phyloP scores from a whole-genome alignment of 108 stramenopile genomes.

The Fragilariopsis cylindrus region DNA sequence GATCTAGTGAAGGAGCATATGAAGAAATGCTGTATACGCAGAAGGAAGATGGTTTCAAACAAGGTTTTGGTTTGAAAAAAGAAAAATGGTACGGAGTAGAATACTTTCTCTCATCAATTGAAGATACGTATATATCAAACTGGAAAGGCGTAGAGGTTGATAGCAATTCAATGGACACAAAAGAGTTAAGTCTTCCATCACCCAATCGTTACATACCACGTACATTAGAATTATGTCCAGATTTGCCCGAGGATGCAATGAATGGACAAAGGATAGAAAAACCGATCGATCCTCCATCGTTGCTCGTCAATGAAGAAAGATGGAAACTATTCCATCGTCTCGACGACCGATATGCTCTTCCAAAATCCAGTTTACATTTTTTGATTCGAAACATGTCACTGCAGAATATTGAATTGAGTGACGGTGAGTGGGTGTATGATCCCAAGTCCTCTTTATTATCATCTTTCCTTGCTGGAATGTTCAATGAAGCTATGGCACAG shows the following conservation, averaged over 20 bases:
- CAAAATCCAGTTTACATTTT: conserved; percentile 63
- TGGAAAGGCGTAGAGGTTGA: conserved; percentile 38
- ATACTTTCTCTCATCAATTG: conserved; percentile 61
- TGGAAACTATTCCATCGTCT: conserved; percentile 84
- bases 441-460: conserved; percentile 44
- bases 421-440: conserved; percentile 58
- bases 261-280: conserved; percentile 72
- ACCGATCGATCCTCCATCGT: conserved; percentile 69
- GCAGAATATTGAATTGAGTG: conserved; percentile 36
- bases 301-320: conserved; percentile 51
- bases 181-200: conserved; percentile 52
- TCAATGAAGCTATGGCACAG: conserved; percentile 72
- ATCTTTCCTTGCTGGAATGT: conserved; percentile 58
- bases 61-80: conserved; percentile 41
- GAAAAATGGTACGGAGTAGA: conserved; percentile 86
- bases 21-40: conserved; percentile 38
- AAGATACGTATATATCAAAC: conserved; percentile 16
- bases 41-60: conserved; percentile 11
- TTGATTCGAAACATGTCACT: conserved; percentile 62
- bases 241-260: conserved; percentile 70
- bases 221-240: conserved; percentile 63
- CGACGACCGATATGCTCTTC: conserved; percentile 86
- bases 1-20: conserved; percentile 79
- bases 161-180: not conserved
- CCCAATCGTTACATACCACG: conserved; percentile 80